Conservation (phyloP, 306 rosid species). For the Clitoria ternatea region DNA sequence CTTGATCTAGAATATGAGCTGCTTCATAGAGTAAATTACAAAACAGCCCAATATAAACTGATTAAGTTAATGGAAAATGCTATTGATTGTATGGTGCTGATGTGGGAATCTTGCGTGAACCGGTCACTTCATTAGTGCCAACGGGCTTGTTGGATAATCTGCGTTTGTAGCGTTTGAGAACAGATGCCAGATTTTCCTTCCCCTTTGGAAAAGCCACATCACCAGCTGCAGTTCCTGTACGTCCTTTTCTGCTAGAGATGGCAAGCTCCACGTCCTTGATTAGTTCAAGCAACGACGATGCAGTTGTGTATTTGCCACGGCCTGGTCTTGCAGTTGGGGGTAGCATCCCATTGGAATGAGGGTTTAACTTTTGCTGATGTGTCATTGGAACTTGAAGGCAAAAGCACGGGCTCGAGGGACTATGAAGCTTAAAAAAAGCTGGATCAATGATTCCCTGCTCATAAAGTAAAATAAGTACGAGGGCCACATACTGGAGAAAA, state of each 20-base stretch:
- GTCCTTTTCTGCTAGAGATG: conserved; percentile 75
- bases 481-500: too few relatives aligned
- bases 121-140: conserved; percentile 45
- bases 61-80: too few relatives aligned
- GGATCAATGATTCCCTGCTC: conserved; percentile 72
- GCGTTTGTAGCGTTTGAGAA: conserved; percentile 91
- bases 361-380: conserved; percentile 60
- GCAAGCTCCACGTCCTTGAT: conserved; percentile 88
- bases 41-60: too few relatives aligned
- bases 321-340: conserved; percentile 83
- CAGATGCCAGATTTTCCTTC: conserved; percentile 82
- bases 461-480: too few relatives aligned
- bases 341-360: conserved; percentile 69
- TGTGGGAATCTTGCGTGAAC: conserved; percentile 50
- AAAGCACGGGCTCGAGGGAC: conserved; percentile 69
- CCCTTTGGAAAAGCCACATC: conserved; percentile 97
- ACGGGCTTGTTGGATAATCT: conserved; percentile 60
- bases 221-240: conserved; percentile 93
- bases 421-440: conserved; percentile 81
- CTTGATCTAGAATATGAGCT: too few relatives aligned
- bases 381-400: conserved; percentile 73
- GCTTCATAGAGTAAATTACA: too few relatives aligned
- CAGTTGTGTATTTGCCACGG: conserved; percentile 77
- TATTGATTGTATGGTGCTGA: conserved; percentile 46
- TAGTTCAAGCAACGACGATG: conserved; percentile 51